Evolutionary conservation across 345 rosid genomes (phyloP), one percentile per base, ranked within the genome.

Genomic region (Rhodamnia rubescens): DNA sequence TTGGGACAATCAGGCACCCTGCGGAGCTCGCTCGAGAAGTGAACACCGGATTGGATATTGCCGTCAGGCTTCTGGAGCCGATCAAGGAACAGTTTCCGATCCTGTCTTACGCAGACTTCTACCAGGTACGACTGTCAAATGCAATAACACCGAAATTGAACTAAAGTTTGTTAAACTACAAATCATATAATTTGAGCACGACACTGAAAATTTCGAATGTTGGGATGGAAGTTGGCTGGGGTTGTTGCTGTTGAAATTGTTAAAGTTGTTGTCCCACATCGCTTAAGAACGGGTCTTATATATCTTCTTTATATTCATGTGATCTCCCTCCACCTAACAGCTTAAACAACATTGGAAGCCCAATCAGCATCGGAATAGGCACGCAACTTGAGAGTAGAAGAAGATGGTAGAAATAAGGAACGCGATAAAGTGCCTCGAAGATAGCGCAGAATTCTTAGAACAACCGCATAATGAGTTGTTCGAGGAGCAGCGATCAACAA

Each of bases 41-140:
- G 26, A 96, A 96, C 93, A 93, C 87, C 47, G 98, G 99, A 84
- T 98, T 96, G n/a, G 98, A 95, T 85, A 96, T 94, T 40, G 96
- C 99, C 40, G 85, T 95, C 9, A 91, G 96, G 87, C 94, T 94
- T 52, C 89, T 96, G 87, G 92, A 92, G 59, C 98, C 98, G 8
- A 89, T 96, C 89, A 93, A 95, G 89, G 92, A 90, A 4, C 86
- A 91, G 89, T 95, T 95, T 85, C 96, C 95, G 4, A 93, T 89
- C 55, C 74, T 96, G 69, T 92, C 98, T 10, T 93, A 90, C 58
- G 98, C 98, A 7, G 98, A 96, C 84, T 95, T 95, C 88, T 93
- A 94, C 85, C 98, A 95, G 95, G 98, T 93, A 32, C 6, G 11
- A 49, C 53, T 59, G 16, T 11, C 47, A 32, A 32, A 32, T 64